Evolutionary conservation across 2,329 filamentous ascomycete genomes (phyloP).

Genomic region (Epichloe baconii): DNA sequence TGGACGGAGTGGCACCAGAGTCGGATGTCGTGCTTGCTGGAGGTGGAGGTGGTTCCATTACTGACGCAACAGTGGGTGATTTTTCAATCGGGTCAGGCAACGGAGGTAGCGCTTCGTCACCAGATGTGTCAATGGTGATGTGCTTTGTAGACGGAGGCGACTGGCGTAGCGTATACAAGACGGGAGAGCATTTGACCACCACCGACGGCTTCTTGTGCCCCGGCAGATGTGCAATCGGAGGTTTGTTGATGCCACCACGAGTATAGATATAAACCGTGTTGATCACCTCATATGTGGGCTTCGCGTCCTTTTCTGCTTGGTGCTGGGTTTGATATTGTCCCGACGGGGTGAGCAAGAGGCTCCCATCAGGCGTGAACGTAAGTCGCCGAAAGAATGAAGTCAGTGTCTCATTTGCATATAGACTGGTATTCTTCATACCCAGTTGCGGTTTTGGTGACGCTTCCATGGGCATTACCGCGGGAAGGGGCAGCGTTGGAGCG

Average conservation of each 20-base stretch:
- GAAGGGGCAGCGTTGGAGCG: slow-evolving; percentile 82
- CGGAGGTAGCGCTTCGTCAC: slow-evolving; percentile 69
- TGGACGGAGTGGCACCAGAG: slow-evolving; percentile 37
- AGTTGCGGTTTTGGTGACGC: slow-evolving; percentile 69
- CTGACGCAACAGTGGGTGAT: slow-evolving; percentile 41
- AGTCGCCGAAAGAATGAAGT: slow-evolving; percentile 93
- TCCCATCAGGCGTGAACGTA: slow-evolving; percentile 91
- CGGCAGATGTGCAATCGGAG: slow-evolving; percentile 85
- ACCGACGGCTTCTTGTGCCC: slow-evolving; percentile 98
- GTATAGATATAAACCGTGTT: slow-evolving; percentile 99
- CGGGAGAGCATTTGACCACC: slow-evolving; percentile 83
- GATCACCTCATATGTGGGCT: slow-evolving; percentile 70
- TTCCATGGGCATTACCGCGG: slow-evolving; percentile 89
- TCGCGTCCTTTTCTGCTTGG: slow-evolving; percentile 50
- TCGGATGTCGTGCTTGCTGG: slow-evolving; percentile 40
- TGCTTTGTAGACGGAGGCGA: slow-evolving; percentile 59
- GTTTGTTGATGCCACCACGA: slow-evolving; percentile 88
- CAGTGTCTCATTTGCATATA: slow-evolving; percentile 93
- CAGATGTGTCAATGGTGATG: slow-evolving; percentile 87
- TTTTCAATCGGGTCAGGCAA: slow-evolving; percentile 71
- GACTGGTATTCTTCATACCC: slow-evolving; percentile 68
- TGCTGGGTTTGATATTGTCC: slow-evolving; percentile 86
- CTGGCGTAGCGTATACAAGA: slow-evolving; percentile 72
- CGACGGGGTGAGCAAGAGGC: slow-evolving; percentile 82
- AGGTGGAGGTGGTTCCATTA: slow-evolving; percentile 74